Conservation (phyloP, 1,139 yeast species). For the Geotrichum reessii region DNA sequence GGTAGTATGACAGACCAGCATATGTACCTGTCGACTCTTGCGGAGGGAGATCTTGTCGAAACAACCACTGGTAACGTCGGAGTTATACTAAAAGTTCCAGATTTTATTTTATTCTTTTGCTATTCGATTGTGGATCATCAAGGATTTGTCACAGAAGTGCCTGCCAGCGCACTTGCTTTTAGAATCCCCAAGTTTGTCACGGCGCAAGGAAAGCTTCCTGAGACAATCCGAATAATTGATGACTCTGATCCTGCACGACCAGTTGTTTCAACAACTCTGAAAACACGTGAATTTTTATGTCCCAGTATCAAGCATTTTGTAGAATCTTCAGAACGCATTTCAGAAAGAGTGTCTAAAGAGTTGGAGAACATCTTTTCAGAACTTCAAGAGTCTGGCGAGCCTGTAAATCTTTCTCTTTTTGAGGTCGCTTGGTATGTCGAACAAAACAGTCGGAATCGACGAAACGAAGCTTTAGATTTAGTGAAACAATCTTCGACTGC, state of each 20-base stretch:
- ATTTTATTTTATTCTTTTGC: slow-evolving; percentile 6
- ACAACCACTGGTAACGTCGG: slow-evolving; percentile 15
- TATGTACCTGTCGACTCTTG: slow-evolving; percentile 12
- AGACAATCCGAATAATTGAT: slow-evolving; percentile 11
- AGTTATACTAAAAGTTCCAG: slow-evolving; percentile 17
- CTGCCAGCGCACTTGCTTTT: slow-evolving; percentile 7
- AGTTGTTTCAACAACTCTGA: slow-evolving; percentile 10
- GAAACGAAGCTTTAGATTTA: slow-evolving; percentile 1
- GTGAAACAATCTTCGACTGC: slow-evolving; percentile 15
- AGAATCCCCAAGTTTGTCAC: slow-evolving; percentile 15
- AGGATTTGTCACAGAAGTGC: slow-evolving; percentile 8
- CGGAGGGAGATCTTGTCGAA: slow-evolving; percentile 17
- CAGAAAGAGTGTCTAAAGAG: slow-evolving; percentile 9
- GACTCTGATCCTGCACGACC: slow-evolving; percentile 10
- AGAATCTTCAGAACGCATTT: slow-evolving; percentile 5
- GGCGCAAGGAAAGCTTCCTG: background rate
- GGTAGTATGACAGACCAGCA: slow-evolving; percentile 13
- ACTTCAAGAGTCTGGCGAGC: slow-evolving; percentile 16
- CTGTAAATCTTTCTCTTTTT: slow-evolving; percentile 26
- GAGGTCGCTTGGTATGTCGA: slow-evolving; percentile 23
- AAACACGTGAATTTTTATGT: slow-evolving; percentile 12
- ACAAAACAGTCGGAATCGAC: background rate
- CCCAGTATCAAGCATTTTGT: slow-evolving; percentile 14
- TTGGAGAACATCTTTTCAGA: slow-evolving; percentile 17
- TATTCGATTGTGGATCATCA: slow-evolving; percentile 18